Percentiles rank a stretch among this genome's conserved stretches.
Conservation (phyloP, 176 grass and related monocot genomes). For the Poa annua region DNA sequence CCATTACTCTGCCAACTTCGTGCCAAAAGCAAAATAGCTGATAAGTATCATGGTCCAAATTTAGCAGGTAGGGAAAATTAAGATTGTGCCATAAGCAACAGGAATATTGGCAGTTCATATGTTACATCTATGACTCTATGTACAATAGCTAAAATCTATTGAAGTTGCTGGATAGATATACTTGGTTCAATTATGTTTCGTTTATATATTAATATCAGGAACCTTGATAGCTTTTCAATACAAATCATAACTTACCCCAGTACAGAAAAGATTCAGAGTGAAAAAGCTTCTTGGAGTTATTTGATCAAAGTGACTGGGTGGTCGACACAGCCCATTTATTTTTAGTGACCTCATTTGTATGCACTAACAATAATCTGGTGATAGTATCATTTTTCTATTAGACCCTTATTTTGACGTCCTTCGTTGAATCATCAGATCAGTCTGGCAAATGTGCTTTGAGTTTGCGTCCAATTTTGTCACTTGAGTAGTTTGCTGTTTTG, state of each 20-base stretch:
- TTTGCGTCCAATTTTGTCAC: background rate
- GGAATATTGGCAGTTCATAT: slow-evolving; percentile 21
- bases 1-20: background rate
- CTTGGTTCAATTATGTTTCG: background rate
- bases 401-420: background rate
- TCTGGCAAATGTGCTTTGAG: background rate
- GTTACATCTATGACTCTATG: background rate
- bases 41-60: background rate
- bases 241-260: background rate
- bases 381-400: slow-evolving; percentile 7
- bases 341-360: slow-evolving; percentile 21
- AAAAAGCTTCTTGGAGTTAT: slow-evolving; percentile 20
- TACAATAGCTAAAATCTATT: slow-evolving; percentile 4
- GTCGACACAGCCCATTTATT: background rate
- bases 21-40: background rate
- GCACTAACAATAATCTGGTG: background rate
- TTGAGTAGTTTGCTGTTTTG: background rate
- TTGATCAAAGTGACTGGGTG: background rate
- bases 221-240: slow-evolving; percentile 14
- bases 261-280: slow-evolving; percentile 12
- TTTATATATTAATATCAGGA: slow-evolving; percentile 1
- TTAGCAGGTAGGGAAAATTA: background rate
- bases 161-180: slow-evolving; percentile 18
- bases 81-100: background rate
- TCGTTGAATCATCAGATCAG: slow-evolving; percentile 10